phyloP scores from a whole-genome alignment of 2,329 filamentous ascomycete genomes.

The Pseudogymnoascus sp. region DNA sequence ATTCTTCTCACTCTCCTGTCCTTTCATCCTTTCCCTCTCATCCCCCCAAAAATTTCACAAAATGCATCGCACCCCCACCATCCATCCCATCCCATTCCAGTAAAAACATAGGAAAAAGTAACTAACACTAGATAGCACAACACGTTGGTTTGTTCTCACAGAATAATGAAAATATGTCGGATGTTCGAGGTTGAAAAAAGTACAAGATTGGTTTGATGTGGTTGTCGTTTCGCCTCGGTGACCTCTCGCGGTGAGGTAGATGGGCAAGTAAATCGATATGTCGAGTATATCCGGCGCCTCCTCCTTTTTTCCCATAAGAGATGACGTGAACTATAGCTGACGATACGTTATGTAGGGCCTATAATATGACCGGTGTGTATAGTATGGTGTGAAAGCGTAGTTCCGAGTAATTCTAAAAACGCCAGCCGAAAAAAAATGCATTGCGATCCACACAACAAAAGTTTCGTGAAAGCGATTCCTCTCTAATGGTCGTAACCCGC shows the following conservation, averaged over 20 bases:
- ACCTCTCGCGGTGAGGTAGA: background rate
- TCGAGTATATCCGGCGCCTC: background rate
- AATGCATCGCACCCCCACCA: background rate
- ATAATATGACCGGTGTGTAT: background rate
- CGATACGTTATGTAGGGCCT: background rate
- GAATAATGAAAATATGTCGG: background rate
- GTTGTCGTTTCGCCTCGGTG: background rate
- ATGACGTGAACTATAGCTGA: background rate
- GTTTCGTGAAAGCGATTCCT: background rate
- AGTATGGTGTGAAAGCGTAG: background rate
- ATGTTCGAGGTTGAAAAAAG: background rate
- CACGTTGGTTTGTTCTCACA: background rate
- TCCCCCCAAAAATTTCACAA: background rate
- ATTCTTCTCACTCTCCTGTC: background rate
- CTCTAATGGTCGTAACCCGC: conserved; percentile 44
- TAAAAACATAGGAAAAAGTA: background rate
- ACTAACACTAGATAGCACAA: background rate
- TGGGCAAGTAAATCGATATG: background rate
- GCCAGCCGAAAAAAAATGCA: background rate
- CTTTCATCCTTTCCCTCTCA: background rate
- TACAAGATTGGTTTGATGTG: background rate
- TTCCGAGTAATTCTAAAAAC: background rate
- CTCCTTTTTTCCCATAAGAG: background rate
- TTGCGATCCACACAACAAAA: background rate
- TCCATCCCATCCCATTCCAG: background rate